Base-by-base conservation (phyloP, 441 rosid genomes). In the Bocquillonia castaneifolia region DNA sequence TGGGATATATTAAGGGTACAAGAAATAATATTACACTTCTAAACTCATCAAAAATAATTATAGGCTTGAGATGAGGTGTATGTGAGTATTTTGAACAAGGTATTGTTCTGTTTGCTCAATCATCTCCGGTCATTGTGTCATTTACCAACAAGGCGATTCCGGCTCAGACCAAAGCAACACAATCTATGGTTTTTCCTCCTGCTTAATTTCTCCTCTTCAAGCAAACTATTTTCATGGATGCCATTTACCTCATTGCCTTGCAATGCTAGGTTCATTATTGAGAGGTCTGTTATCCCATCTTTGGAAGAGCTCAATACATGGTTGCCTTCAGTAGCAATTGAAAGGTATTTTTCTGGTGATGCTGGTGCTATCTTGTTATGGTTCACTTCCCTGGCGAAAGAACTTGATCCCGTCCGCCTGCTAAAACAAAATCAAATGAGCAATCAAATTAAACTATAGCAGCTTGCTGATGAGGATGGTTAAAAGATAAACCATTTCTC, bases 281-380 rank as follows among this genome's bases (percentile, higher is more conserved):
- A 66, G 59, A 62, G 59, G 55, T 76, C 82, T 9, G 57, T 54
- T 13, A 63, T 62, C 52, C 55, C 69, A 17, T 83, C 75, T 63
- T 29, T 70, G 25, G 70, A 67, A 63, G 78, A 48, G 63, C n/a
- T 56, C 40, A 64, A 42, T 3, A 45, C 74, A 44, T 67, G 84
- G 67, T 81, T 68, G 31, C 64, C 64, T 63, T 74, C 78, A 6
- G 31, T 40, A n/a, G 73, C 59, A 51, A 23, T 25, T 18, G 80
- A 57, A 58, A 68, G 66, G 64, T 69, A 72, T 64, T 74, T 76
- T 64, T 78, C 84, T 0, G 85, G 89, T 31, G 89, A 79, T 42
- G 81, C 85, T 8, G 83, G 93, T 56, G 85, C 88, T 77, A 86
- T 79, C 76, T 75, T 89, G 81, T 81, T 82, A 69, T 85, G 82